phyloP scores from a whole-genome alignment of 768 basidiomycete genomes.

The Leccinum longicurvipes region DNA sequence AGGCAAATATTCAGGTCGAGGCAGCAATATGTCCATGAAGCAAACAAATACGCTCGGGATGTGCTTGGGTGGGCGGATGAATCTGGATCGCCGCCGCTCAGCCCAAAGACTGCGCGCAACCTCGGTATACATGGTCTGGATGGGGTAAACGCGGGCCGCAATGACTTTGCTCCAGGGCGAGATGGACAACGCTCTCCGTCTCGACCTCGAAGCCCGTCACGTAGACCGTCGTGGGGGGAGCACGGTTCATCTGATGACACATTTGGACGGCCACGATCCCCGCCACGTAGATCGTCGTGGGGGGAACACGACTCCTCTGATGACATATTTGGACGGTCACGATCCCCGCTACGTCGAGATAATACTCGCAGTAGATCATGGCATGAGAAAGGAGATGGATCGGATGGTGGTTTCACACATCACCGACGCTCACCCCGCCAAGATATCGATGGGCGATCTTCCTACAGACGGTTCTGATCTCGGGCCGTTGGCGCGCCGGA shows the following conservation, averaged over 20 bases:
- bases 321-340: neutral
- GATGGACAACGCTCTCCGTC: conserved; percentile 5
- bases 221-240: conserved; percentile 10
- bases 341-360: conserved; percentile 3
- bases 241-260: neutral
- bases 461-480: conserved; percentile 6
- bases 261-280: neutral
- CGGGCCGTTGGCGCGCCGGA: neutral
- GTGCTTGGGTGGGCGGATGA: conserved; percentile 39
- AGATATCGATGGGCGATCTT: conserved; percentile 2
- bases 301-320: neutral
- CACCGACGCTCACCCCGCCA: conserved; percentile 1
- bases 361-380: neutral
- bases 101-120: conserved; percentile 45
- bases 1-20: conserved; percentile 38
- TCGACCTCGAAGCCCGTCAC: neutral
- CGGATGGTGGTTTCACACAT: neutral
- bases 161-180: neutral
- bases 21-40: conserved; percentile 39
- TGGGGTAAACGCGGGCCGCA: conserved; percentile 20
- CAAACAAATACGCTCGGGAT: conserved; percentile 34
- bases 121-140: conserved; percentile 44
- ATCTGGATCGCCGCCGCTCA: conserved; percentile 34
- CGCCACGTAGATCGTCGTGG: conserved; percentile 10
- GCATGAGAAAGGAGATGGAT: neutral